A percentile compares a stretch with the other conserved stretches of the same genome.
Evolutionary conservation across 805 yeast genomes (phyloP).

Genomic region (Kazachstania bromeliacearum): DNA sequence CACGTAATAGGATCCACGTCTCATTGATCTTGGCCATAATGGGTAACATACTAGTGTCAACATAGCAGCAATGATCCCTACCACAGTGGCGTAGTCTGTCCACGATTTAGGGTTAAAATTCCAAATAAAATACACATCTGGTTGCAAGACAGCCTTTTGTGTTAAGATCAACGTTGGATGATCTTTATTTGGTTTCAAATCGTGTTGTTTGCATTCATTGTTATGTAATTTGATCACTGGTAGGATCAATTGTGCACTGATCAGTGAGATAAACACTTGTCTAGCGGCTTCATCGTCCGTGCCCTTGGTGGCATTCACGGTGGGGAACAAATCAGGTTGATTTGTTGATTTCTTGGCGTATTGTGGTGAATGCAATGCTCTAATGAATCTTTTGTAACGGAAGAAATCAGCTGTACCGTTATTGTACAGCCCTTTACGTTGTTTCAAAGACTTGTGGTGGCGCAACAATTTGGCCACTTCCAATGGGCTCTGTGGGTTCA

Average conservation of each 20-base stretch:
- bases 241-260: conserved; percentile 61
- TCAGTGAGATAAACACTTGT: conserved; percentile 53
- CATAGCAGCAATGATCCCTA: conserved; percentile 46
- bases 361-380: conserved; percentile 69
- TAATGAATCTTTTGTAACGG: conserved; percentile 69
- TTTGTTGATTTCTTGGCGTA: conserved; percentile 46
- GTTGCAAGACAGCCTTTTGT: conserved; percentile 48
- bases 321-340: conserved; percentile 40
- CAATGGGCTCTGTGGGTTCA: conserved; percentile 43
- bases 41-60: conserved; percentile 75
- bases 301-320: conserved; percentile 25
- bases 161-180: conserved; percentile 51
- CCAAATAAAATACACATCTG: conserved; percentile 79
- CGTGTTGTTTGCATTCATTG: conserved; percentile 51
- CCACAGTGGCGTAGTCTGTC: conserved; percentile 33
- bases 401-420: conserved; percentile 72
- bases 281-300: conserved; percentile 35
- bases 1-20: conserved; percentile 82
- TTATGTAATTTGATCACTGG: conserved; percentile 72
- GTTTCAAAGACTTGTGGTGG: conserved; percentile 57
- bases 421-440: conserved; percentile 70
- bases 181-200: conserved; percentile 52
- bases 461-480: conserved; percentile 67
- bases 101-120: conserved; percentile 56
- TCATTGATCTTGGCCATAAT: conserved; percentile 87